Base-by-base conservation (phyloP, 306 rosid genomes). In the Sesbania bispinosa region DNA sequence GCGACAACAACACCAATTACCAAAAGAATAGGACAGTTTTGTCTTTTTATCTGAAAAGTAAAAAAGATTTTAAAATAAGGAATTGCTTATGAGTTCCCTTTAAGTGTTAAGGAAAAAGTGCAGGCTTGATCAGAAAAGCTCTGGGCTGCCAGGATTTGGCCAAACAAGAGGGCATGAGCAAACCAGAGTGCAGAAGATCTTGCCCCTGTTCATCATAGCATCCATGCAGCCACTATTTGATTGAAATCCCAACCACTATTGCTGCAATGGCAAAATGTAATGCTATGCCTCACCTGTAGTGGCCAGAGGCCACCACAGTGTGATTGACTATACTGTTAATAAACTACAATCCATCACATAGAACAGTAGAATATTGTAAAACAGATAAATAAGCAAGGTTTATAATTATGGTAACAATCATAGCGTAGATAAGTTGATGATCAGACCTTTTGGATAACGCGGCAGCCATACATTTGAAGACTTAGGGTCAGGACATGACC, bases 381-480 rank as follows among this genome's bases (percentile, higher is more conserved):
- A 77, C 45, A 66, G 11, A 64, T 19, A 45, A 18, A 24, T 5
- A 62, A 61, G 54, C 35, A 62, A 7, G 32, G 10, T 6, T n/a
- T n/a, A 30, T 6, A 50, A 29, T 13, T 9, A 38, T 5, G 48
- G 66, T 47, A 62, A 63, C 26, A 74, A 26, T 62, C 45, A 58
- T 42, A 57, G 62, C 54, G 57, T 4, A 36, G 69, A 47, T 11
- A 74, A 82, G 69, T 45, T 54, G 35, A 58, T 19, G 11, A 33
- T 20, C 73, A 41, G 76, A 93, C 97, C 97, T 90, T 93, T 80
- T 93, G 98, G 81, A 93, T 93, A 79, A 93, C 98, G 19, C 98
- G 90, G 76, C 98, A 93, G 62, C 98, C 98, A 84, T 93, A 93
- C 98, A 93, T 93, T 74, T 93, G 98, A 80, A 93, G 98, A 87